Base-by-base conservation (phyloP, 495 filamentous ascomycete species). In the Trichoderma orchidacearum region DNA sequence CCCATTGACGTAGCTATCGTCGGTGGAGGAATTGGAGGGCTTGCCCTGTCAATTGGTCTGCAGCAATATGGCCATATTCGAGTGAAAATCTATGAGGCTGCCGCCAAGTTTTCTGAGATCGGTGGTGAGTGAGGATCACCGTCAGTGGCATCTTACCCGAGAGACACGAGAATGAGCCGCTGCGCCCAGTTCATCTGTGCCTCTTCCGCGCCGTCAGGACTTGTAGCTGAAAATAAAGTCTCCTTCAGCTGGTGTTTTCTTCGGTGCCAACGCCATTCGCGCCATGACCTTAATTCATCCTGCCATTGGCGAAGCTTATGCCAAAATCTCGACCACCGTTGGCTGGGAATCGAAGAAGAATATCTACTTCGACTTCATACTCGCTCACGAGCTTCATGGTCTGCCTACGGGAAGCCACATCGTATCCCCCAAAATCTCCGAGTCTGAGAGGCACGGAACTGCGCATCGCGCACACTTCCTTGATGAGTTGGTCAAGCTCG, bases 401-500 rank as follows among this genome's bases (percentile, higher is more conserved):
- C 17, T 35, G 30, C 54, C 59, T 12, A 60, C 59, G n/a, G 57
- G 55, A 7, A 21, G 13, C 58, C 31, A 6, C 2, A 55, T 55
- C 25, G 36, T 55, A 27, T 32, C 31, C 13, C 30, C 35, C 30
- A 32, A 55, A 17, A 27, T 55, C 17, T 67, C 31, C 53, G 63
- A 60, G 7, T 60, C 64, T 15, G 23, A 35, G 23, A 5, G 53
- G 15, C 31, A 35, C 23, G 36, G 53, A 13, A 36, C 30, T 2
- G 70, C 73, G 11, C 72, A 79, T 38, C 65, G 80, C 18, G 77
- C 79, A 8, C 67, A 76, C 51, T 82, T 82, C 54, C 60, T 83
- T 5, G 76, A 80, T 60, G 77, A 74, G 34, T 59, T 84, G 36
- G 74, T 80, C 4, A 71, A 64, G 5, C 53, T 80, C 5, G 57